Evolutionary conservation across 768 basidiomycete species (phyloP).

Genomic region (Strobilomyces dryophilus): DNA sequence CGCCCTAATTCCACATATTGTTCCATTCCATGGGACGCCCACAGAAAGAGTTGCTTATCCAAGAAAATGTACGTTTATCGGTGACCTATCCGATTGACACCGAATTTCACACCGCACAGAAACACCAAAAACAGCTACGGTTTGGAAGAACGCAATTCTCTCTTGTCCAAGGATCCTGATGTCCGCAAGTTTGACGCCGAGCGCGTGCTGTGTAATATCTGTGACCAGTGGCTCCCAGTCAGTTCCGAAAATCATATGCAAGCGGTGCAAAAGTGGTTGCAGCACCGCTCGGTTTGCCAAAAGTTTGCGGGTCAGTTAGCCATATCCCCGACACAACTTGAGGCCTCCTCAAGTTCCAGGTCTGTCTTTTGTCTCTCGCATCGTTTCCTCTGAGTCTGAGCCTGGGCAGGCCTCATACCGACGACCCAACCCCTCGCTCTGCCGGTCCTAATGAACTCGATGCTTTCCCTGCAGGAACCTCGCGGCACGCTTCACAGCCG

Average conservation of each 20-base stretch:
- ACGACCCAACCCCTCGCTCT: constrained; percentile 30
- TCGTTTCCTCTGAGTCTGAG: background rate
- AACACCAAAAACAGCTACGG: constrained; percentile 52
- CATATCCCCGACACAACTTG: constrained; percentile 10
- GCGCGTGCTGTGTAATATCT: constrained; percentile 63
- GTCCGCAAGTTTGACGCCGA: constrained; percentile 75
- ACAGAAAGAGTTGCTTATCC: constrained; percentile 75
- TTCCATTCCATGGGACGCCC: constrained; percentile 86
- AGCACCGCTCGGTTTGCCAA: constrained; percentile 56
- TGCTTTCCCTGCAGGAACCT: constrained; percentile 24
- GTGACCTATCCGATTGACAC: constrained; percentile 2
- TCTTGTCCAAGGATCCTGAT: constrained; percentile 61
- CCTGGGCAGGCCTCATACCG: constrained; percentile 6
- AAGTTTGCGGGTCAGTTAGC: constrained; percentile 23
- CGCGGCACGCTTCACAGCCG: constrained; percentile 10
- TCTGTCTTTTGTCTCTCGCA: constrained; percentile 8
- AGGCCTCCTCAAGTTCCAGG: constrained; percentile 25
- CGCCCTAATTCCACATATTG: constrained; percentile 84
- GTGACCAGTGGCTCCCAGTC: constrained; percentile 64
- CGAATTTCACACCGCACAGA: constrained; percentile 13
- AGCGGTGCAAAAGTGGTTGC: constrained; percentile 63
- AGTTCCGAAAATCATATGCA: constrained; percentile 55
- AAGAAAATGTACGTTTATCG: constrained; percentile 59
- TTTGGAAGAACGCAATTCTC: constrained; percentile 54
- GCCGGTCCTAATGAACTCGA: constrained; percentile 22